Conservation (phyloP, 2,329 filamentous ascomycete genomes). For the Drechmeria coniospora region DNA sequence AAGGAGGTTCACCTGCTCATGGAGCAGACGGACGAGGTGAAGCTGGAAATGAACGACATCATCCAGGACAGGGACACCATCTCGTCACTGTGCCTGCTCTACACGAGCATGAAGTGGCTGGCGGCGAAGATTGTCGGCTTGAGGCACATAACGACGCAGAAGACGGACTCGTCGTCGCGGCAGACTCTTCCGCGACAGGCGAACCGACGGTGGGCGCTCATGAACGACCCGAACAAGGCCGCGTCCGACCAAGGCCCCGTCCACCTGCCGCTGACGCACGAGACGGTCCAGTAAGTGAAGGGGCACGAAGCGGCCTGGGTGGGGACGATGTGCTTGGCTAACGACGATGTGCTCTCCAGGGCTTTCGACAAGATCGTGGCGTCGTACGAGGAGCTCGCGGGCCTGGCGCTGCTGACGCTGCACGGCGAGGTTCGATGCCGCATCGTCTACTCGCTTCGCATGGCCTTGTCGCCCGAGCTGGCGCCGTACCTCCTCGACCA, state of each 20-base stretch:
- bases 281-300: constrained; percentile 57
- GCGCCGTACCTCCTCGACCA: constrained; percentile 53
- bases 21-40: constrained; percentile 39
- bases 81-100: constrained; percentile 69
- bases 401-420: constrained; percentile 65
- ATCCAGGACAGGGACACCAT: constrained; percentile 83
- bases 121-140: constrained; percentile 68
- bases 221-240: constrained; percentile 46
- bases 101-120: constrained; percentile 98
- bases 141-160: constrained; percentile 63
- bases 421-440: constrained; percentile 82
- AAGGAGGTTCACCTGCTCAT: constrained; percentile 46
- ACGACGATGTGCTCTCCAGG: constrained; percentile 27
- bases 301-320: constrained; percentile 13
- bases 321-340: constrained; percentile 6
- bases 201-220: constrained; percentile 68
- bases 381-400: constrained; percentile 68
- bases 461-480: constrained; percentile 42
- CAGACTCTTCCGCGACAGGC: constrained; percentile 38
- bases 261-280: constrained; percentile 74
- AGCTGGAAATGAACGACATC: constrained; percentile 63
- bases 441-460: constrained; percentile 62
- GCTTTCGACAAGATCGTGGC: constrained; percentile 77
- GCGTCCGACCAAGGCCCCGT: constrained; percentile 50
- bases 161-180: constrained; percentile 49